Base-by-base conservation (phyloP, 2,329 filamentous ascomycete genomes). In the Trichoderma koningii region DNA sequence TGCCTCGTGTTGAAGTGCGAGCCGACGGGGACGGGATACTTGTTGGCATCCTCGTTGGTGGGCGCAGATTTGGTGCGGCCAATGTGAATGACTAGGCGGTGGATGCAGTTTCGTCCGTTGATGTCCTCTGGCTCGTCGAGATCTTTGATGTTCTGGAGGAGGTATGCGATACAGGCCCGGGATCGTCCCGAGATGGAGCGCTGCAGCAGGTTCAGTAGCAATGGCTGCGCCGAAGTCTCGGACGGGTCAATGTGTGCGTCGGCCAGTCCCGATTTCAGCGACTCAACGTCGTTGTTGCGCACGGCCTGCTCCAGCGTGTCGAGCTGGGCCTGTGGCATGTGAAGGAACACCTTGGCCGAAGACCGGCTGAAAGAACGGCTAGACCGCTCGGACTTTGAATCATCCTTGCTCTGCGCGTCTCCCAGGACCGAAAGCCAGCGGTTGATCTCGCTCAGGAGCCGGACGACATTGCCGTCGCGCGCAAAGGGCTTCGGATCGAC, bases 41-140 rank as follows among this genome's bases (percentile, higher is more conserved):
- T 78, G 17, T 83, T 82, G 45, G 84, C 78, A 21, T 84, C 81
- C 21, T 83, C 75, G 57, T 87, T 85, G 3, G 77, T 71, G 1
- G 78, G 75, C 0, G 77, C 73, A 1, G 81, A 80, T 68, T 85
- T 85, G n/a, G 89, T 87, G 55, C 94, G 88, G 19, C 94, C 93
- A 70, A 97, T 96, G 21, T 93, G 89, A 66, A 98, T 96, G 48
- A 99, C 90, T 2, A 98, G 82, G 9, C 95, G 89, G 75, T 99
- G 95, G 55, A 99, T 87, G 74, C 92, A 95, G 74, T 97, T 99
- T 14, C 95, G 89, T 71, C 90, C 89, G 77, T 98, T 97, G 73
- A 99, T 92, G 73, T 98, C 95, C 70, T 96, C 91, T 2, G 90
- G 86, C 73, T 97, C 93, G 56, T 96, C 88, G 2, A 98, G 82